Evolutionary conservation across 495 filamentous ascomycete genomes (phyloP), one percentile per base, ranked within the genome.

Genomic region (Bryoglossum gracile): DNA sequence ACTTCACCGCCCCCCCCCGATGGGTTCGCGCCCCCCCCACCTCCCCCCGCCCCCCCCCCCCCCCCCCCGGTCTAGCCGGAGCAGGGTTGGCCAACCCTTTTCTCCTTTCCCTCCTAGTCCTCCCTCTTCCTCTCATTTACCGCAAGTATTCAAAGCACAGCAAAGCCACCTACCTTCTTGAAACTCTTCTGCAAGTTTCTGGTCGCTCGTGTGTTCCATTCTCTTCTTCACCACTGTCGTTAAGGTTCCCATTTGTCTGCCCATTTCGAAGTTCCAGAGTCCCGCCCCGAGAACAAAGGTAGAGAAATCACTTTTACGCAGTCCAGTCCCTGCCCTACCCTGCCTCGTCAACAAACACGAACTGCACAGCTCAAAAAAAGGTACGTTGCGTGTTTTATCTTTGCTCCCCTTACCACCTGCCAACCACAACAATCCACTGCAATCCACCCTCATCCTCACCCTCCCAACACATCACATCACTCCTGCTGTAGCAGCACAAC

Each of bases 161-260:
- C 37, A 42, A 53, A 48, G 51, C 51, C 53, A 55, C 36, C 38
- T 26, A 13, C 43, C 25, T 56, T n/a, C 50, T 39, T 48, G 25
- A 51, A 46, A 45, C 35, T 30, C 28, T 30, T 40, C 24, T 45
- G 28, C 36, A 43, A 48, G 24, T 30, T 47, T 51, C 25, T 8
- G 43, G 51, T 3, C n/a, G 14, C 41, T 13, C 23, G 22, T 24
- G 40, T 35, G 40, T 39, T 46, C 48, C 49, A 22, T 28, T 52
- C 44, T 32, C 45, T 26, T 11, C 49, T 57, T 57, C 54, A 51
- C 18, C 49, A 57, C 54, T 57, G 49, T 57, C 54, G 54, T 57
- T 57, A 52, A 57, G 40, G 44, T 56, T 30, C 49, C n/a, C 22
- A 43, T 26, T 48, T 43, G n/a, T 28, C 38, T 13, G 30, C 30